Evolutionary conservation across 192 early-diverging fungal genomes (phyloP).

Genomic region (Coemansia nantahalensis): DNA sequence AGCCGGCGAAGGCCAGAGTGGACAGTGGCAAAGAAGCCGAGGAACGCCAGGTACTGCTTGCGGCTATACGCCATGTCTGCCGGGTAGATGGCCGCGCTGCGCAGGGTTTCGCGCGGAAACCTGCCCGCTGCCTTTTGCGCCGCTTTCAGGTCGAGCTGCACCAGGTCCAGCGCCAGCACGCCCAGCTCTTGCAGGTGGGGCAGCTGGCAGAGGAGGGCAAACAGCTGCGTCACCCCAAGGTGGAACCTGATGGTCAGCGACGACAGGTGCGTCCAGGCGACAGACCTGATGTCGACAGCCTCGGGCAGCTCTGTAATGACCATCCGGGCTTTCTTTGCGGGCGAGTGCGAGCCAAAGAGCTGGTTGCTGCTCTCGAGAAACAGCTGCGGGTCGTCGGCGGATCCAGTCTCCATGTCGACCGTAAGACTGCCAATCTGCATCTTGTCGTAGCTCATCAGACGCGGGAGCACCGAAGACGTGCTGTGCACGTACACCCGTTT

Average conservation of each 20-base stretch:
- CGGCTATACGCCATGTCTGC: too few relatives aligned
- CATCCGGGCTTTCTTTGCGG: neutral
- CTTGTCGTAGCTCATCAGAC: slow-evolving; percentile 1
- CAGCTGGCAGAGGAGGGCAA: slow-evolving; percentile 1
- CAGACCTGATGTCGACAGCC: neutral
- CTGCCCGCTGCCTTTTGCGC: too few relatives aligned
- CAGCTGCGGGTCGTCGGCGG: too few relatives aligned
- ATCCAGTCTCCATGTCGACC: neutral
- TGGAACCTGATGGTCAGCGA: slow-evolving; percentile 4
- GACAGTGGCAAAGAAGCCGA: too few relatives aligned
- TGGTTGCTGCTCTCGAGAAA: slow-evolving; percentile 2
- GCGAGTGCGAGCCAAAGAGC: neutral
- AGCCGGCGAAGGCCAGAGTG: too few relatives aligned
- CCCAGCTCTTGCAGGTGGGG: neutral
- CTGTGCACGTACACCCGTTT: slow-evolving; percentile 2
- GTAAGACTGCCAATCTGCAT: neutral
- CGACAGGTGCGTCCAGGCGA: slow-evolving; percentile 3
- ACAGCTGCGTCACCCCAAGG: neutral
- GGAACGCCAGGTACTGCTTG: too few relatives aligned
- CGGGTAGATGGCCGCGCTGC: too few relatives aligned
- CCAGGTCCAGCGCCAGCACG: neutral
- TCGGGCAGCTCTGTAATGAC: neutral
- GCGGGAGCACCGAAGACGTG: neutral
- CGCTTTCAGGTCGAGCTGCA: neutral
- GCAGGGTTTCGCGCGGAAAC: too few relatives aligned